Evolutionary conservation across 805 yeast species (phyloP), one percentile per base, ranked within the genome.

Genomic region (baker's yeast (Saccharomyces cerevisiae)): DNA sequence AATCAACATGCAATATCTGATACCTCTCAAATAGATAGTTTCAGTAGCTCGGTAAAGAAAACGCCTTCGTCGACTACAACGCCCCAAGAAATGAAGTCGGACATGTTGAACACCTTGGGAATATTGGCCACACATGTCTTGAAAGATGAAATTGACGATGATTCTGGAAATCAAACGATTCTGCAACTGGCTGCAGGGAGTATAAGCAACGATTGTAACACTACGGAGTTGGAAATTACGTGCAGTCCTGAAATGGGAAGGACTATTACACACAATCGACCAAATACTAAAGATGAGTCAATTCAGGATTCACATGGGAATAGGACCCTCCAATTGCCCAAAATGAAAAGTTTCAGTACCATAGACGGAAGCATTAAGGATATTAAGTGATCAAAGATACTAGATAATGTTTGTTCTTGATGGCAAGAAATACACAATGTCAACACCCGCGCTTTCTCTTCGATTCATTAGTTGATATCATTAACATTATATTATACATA

Each of bases 121-220:
- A 65, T 78, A 54, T 67, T 81, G 52, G 85, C 85, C 2, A 73
- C 80, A 46, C 84, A 80, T 58, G 82, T 78, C 0, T 62, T 79
- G 31, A 71, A 73, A 47, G 77, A 74, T 53, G 59, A 55, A n/a
- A 53, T 52, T 30, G 59, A 56, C 41, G 59, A 56, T 31, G 58
- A 57, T 48, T 54, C 58, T 9, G 59, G 55, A 27, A 58, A 57
- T 30, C 46, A 48, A 48, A 48, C 51, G 26, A 31, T 27, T 17
- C 6, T 48, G 9, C 43, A 48, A 21, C 43, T 21, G 8, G 36
- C 51, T 9, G 43, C 43, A 6, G 43, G 43, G 32, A 48, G 52
- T 22, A 54, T 48, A 27, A 53, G 46, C 13, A 57, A 51, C n/a
- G 60, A 60, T 47, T 55, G 52, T 27, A 55, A 57, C 41, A 48